These are phyloP conservation scores for Sphaerostilbella broomeana DNA, from an alignment of 2,329 filamentous ascomycete genomes.

Conservation along the genomic window DNA sequence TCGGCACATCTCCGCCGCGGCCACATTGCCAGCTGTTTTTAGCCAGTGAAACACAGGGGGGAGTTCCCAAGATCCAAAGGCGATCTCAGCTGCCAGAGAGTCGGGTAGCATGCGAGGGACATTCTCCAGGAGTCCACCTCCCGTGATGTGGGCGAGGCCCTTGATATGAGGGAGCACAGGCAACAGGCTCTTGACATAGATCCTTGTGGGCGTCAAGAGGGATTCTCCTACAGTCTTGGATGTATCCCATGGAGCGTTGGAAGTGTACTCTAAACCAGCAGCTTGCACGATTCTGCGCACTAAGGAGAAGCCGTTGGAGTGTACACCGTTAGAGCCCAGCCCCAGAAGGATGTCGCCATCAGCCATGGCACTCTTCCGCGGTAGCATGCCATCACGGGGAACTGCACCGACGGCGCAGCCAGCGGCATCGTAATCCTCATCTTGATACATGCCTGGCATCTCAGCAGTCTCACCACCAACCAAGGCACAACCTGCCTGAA, in stretches of 20 bases:
- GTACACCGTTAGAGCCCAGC: slow-evolving; percentile 76
- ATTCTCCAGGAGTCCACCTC: slow-evolving; percentile 88
- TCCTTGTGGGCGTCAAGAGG: slow-evolving; percentile 82
- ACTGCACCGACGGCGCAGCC: slow-evolving; percentile 87
- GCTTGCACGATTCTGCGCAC: slow-evolving; percentile 79
- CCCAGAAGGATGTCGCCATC: slow-evolving; percentile 81
- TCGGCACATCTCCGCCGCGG: slow-evolving; percentile 72
- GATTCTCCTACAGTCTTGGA: slow-evolving; percentile 61
- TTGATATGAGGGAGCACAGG: slow-evolving; percentile 65
- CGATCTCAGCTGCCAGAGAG: slow-evolving; percentile 71
- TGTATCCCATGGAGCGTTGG: slow-evolving; percentile 68
- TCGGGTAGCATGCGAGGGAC: slow-evolving; percentile 86
- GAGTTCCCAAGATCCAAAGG: slow-evolving; percentile 67
- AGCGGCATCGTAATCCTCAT: slow-evolving; percentile 86
- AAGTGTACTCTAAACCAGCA: slow-evolving; percentile 63
- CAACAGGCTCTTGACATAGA: slow-evolving; percentile 83
- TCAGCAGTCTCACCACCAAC: slow-evolving; percentile 98
- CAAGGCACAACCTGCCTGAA: slow-evolving; percentile 76
- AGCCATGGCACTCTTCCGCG: slow-evolving; percentile 67
- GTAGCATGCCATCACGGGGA: slow-evolving; percentile 61
- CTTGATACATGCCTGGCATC: slow-evolving; percentile 92
- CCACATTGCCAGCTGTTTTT: slow-evolving; percentile 64
- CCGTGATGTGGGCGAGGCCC: slow-evolving; percentile 94
- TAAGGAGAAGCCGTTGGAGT: slow-evolving; percentile 98
- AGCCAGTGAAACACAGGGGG: slow-evolving; percentile 84